Evolutionary conservation across 2,329 filamentous ascomycete genomes (phyloP).

Genomic region (Penicillium fuscoglaucum): DNA sequence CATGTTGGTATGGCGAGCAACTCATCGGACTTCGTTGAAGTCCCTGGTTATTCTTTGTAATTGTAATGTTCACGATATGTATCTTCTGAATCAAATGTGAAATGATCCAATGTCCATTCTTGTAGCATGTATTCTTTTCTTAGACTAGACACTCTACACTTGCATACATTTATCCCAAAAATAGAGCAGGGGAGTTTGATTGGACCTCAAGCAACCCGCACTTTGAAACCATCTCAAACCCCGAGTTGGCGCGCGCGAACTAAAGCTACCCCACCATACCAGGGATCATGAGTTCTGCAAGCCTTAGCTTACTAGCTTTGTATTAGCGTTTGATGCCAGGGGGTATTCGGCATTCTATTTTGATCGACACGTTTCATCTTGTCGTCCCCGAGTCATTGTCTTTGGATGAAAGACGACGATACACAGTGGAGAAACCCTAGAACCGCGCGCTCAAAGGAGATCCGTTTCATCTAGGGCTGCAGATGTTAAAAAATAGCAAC

Average conservation of each 20-base stretch:
- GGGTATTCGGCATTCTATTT: constrained; percentile 12
- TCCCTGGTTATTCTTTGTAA: constrained; percentile 15
- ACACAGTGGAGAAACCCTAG: constrained; percentile 11
- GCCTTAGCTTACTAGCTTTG: not conserved
- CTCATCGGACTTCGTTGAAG: constrained; percentile 10
- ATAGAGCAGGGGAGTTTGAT: constrained; percentile 8
- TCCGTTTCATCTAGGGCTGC: constrained; percentile 18
- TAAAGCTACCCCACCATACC: constrained; percentile 9
- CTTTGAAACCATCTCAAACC: constrained; percentile 16
- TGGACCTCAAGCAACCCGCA: constrained; percentile 14
- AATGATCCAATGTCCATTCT: not conserved
- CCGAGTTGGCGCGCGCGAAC: constrained; percentile 26
- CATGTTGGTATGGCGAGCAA: constrained; percentile 21
- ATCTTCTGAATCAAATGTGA: constrained; percentile 16
- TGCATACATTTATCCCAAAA: not conserved
- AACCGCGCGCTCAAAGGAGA: constrained; percentile 15
- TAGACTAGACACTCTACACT: not conserved
- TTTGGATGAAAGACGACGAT: constrained; percentile 16
- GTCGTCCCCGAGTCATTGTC: not conserved
- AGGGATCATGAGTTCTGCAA: not conserved
- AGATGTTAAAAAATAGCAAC: constrained; percentile 15
- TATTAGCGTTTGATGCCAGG: not conserved
- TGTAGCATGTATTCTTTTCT: not conserved
- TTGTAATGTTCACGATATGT: constrained; percentile 23
- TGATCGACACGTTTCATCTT: constrained; percentile 20